Conservation (phyloP, 2,329 filamentous ascomycete genomes). For the Colletotrichum siamense region DNA sequence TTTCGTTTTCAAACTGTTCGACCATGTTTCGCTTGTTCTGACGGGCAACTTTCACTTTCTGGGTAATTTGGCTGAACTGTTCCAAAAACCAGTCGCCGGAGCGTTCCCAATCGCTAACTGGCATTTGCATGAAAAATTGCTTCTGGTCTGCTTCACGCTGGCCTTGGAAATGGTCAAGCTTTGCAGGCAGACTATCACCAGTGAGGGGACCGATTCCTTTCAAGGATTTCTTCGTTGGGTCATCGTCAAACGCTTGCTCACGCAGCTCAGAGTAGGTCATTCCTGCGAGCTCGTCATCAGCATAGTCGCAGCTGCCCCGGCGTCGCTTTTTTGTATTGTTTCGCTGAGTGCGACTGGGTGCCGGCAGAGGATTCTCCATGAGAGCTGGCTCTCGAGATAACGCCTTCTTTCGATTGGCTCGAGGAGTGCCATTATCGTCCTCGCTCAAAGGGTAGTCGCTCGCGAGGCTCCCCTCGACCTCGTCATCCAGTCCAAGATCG, state of each 20-base stretch:
- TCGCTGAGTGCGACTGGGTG: slow-evolving; percentile 15
- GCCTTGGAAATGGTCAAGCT: slow-evolving; percentile 54
- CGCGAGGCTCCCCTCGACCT: slow-evolving; percentile 8
- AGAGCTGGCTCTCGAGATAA: slow-evolving; percentile 24
- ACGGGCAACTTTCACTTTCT: slow-evolving; percentile 52
- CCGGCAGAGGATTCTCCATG: slow-evolving; percentile 25
- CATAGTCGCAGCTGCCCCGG: slow-evolving; percentile 57
- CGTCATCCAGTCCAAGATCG: not conserved
- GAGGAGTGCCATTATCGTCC: slow-evolving; percentile 22
- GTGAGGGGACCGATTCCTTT: slow-evolving; percentile 38
- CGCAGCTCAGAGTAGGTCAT: slow-evolving; percentile 60
- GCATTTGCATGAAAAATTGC: slow-evolving; percentile 58
- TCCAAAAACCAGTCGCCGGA: slow-evolving; percentile 66
- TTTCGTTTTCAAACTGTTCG: slow-evolving; percentile 58
- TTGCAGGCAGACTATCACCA: slow-evolving; percentile 50
- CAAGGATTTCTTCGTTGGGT: slow-evolving; percentile 54
- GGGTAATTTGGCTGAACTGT: slow-evolving; percentile 56
- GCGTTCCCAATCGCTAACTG: slow-evolving; percentile 62
- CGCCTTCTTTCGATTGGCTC: slow-evolving; percentile 22
- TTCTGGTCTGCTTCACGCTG: slow-evolving; percentile 51
- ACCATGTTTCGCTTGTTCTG: slow-evolving; percentile 55
- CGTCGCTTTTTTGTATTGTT: slow-evolving; percentile 44
- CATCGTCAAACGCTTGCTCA: slow-evolving; percentile 61
- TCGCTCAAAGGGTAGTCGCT: slow-evolving; percentile 12
- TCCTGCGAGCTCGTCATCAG: slow-evolving; percentile 57